Evolutionary conservation across 306 rosid genomes (phyloP).

Genomic region (Clitoria ternatea): DNA sequence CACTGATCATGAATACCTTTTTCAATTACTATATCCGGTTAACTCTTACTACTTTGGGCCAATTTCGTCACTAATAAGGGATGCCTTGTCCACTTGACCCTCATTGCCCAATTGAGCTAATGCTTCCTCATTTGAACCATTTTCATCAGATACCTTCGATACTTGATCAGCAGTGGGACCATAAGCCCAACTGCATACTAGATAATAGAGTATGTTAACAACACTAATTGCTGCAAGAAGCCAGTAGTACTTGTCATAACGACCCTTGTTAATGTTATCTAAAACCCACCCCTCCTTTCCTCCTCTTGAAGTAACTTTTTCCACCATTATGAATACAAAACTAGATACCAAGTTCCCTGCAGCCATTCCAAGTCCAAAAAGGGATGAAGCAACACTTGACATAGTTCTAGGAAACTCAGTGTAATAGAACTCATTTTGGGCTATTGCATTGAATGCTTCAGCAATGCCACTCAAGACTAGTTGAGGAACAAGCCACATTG

Average conservation of each 20-base stretch:
- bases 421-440: constrained; percentile 69
- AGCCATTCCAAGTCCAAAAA: constrained; percentile 51
- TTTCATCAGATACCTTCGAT: constrained; percentile 7
- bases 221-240: constrained; percentile 37
- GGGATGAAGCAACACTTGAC: constrained; percentile 54
- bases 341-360: constrained; percentile 45
- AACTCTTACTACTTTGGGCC: constrained; percentile 13
- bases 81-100: neutral
- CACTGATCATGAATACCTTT: neutral
- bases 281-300: constrained; percentile 64
- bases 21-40: neutral
- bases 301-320: constrained; percentile 43
- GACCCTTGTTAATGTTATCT: constrained; percentile 48
- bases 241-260: constrained; percentile 53
- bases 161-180: constrained; percentile 44
- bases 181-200: constrained; percentile 56
- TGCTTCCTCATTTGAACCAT: constrained; percentile 13
- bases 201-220: constrained; percentile 39
- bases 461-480: constrained; percentile 51
- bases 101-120: neutral
- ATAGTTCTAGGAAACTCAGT: constrained; percentile 59
- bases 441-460: constrained; percentile 61
- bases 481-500: constrained; percentile 63
- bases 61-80: neutral
- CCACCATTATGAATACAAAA: constrained; percentile 34